phyloP scores from a whole-genome alignment of 2,329 filamentous ascomycete genomes.

The Sporothrix inflata region DNA sequence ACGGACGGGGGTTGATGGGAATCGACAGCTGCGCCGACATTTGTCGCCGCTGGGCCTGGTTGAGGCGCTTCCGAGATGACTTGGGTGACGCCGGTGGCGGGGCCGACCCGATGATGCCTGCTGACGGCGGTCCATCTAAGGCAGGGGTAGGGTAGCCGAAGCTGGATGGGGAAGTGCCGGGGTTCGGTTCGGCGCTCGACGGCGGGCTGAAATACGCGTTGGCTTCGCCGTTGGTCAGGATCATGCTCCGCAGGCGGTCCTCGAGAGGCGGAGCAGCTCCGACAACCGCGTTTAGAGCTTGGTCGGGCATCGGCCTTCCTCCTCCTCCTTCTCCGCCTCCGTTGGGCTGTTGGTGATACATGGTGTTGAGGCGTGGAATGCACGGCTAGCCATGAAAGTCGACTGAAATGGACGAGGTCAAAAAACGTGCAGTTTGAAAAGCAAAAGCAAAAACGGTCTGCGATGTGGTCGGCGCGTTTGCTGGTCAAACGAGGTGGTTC shows the following conservation, averaged over 20 bases:
- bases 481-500: not conserved
- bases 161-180: not conserved
- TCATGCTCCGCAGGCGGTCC: conserved; percentile 35
- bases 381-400: conserved; percentile 30
- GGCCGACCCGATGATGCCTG: not conserved
- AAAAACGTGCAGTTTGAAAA: not conserved
- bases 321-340: conserved; percentile 24
- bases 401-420: not conserved
- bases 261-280: conserved; percentile 32
- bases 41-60: conserved; percentile 66
- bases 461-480: not conserved
- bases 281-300: not conserved
- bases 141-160: conserved; percentile 3
- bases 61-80: conserved; percentile 53
- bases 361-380: conserved; percentile 1
- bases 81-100: conserved; percentile 27
- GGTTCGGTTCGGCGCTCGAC: not conserved
- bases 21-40: conserved; percentile 64
- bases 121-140: not conserved
- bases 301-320: not conserved
- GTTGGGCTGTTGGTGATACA: conserved; percentile 28
- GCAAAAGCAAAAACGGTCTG: not conserved
- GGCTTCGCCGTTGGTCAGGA: conserved; percentile 32
- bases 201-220: not conserved
- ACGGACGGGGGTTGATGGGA: conserved; percentile 54